These are phyloP conservation scores for Pelargonium myrrhifolium DNA, from an alignment of 441 rosid genomes.

Conservation along the genomic window DNA sequence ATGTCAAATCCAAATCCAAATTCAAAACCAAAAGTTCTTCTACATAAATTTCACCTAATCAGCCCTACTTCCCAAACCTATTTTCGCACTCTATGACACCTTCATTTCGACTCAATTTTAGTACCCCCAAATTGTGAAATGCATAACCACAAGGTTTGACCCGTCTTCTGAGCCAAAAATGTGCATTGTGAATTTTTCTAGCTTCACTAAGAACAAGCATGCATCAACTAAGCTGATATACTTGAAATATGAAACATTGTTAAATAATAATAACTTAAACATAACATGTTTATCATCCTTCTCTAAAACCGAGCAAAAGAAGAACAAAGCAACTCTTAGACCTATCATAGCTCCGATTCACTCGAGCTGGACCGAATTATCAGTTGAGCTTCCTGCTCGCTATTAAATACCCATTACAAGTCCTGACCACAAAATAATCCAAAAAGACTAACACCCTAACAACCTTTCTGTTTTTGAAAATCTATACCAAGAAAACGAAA, in stretches of 20 bases:
- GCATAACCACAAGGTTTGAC: neutral
- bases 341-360: neutral
- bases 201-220: neutral
- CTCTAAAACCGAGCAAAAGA: neutral
- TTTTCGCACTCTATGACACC: neutral
- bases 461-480: too few relatives aligned
- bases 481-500: neutral
- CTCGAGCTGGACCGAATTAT: neutral
- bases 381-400: neutral
- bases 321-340: neutral
- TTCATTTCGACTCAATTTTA: neutral
- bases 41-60: neutral
- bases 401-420: too few relatives aligned
- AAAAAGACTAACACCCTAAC: too few relatives aligned
- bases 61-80: neutral
- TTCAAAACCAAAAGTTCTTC: neutral
- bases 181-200: too few relatives aligned
- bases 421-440: too few relatives aligned
- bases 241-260: neutral
- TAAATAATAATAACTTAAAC: neutral
- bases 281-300: neutral
- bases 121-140: neutral
- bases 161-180: too few relatives aligned
- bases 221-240: neutral
- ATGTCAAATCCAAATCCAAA: neutral